Percentiles rank a stretch among this genome's conserved stretches.
phyloP scores from a whole-genome alignment of 2,329 filamentous ascomycete species.

The Arthrinium puccinioides region DNA sequence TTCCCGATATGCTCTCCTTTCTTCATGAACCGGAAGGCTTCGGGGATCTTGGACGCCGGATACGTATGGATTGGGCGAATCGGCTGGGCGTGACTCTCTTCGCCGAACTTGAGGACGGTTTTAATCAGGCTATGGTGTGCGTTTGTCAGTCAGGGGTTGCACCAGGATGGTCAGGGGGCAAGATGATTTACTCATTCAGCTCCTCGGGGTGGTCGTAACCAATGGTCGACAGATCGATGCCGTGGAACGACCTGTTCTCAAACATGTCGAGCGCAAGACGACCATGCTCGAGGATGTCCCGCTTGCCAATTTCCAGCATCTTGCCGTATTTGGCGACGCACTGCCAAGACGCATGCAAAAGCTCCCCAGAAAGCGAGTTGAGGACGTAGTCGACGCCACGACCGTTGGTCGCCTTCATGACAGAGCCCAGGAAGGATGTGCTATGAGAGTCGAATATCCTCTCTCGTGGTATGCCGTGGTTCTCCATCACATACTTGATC shows the following conservation, averaged over 20 bases:
- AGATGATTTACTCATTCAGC: too few species aligned
- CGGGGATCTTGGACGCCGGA: slow-evolving; percentile 4
- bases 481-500: slow-evolving; percentile 6
- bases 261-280: slow-evolving; percentile 38
- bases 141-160: too few species aligned
- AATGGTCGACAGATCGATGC: slow-evolving; percentile 23
- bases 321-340: slow-evolving; percentile 35
- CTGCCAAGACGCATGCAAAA: slow-evolving; percentile 31
- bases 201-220: slow-evolving; percentile 6
- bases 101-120: too few species aligned
- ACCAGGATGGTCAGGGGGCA: too few species aligned
- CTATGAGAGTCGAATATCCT: slow-evolving; percentile 11
- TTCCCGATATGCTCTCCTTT: slow-evolving; percentile 22
- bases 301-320: slow-evolving; percentile 39
- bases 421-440: slow-evolving; percentile 6
- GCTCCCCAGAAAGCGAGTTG: slow-evolving; percentile 29
- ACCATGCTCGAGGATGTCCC: slow-evolving; percentile 30
- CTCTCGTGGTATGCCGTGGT: slow-evolving; percentile 6
- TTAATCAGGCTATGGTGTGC: too few species aligned
- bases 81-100: too few species aligned
- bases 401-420: slow-evolving; percentile 7
- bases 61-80: too few species aligned
- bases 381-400: slow-evolving; percentile 18
- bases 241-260: slow-evolving; percentile 25
- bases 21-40: slow-evolving; percentile 30